Conservation (phyloP, 164 flowering plant species). For the Aristolochia fimbriata region DNA sequence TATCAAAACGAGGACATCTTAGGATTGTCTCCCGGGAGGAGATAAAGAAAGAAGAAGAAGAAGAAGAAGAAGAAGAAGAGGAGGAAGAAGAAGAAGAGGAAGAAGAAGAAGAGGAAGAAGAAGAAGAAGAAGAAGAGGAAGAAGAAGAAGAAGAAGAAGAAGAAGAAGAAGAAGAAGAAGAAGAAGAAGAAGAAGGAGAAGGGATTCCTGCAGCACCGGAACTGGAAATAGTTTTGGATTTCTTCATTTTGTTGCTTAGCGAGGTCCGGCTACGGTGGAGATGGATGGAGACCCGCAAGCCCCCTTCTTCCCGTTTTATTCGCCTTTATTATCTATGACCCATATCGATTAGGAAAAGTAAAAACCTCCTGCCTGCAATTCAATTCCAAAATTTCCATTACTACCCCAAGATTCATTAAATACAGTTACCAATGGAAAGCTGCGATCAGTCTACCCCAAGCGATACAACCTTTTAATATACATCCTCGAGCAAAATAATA, state of each 20-base stretch:
- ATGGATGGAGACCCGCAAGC: slow-evolving; percentile 6
- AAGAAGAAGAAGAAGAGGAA: neutral
- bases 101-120: neutral
- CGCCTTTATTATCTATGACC: slow-evolving; percentile 7
- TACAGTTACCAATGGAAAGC: no score
- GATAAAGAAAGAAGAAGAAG: neutral
- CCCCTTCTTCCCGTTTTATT: slow-evolving; percentile 10
- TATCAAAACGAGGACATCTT: neutral
- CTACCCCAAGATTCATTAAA: no score
- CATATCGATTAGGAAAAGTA: no score
- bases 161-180: neutral
- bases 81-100: neutral
- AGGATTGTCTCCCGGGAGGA: neutral
- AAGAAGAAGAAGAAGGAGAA: neutral
- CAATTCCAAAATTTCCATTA: no score
- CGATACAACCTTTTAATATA: no score
- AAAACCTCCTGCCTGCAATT: no score
- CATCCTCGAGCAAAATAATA: no score
- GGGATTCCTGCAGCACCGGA: neutral
- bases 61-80: no score
- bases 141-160: no score
- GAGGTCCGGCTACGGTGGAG: slow-evolving; percentile 4
- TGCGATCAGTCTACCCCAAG: no score
- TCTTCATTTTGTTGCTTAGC: neutral
- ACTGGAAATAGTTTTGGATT: neutral